A percentile compares a stretch with the other conserved stretches of the same genome.
These are phyloP conservation scores for Microthlaspi erraticum DNA, from an alignment of 345 rosid genomes.

Conservation along the genomic window DNA sequence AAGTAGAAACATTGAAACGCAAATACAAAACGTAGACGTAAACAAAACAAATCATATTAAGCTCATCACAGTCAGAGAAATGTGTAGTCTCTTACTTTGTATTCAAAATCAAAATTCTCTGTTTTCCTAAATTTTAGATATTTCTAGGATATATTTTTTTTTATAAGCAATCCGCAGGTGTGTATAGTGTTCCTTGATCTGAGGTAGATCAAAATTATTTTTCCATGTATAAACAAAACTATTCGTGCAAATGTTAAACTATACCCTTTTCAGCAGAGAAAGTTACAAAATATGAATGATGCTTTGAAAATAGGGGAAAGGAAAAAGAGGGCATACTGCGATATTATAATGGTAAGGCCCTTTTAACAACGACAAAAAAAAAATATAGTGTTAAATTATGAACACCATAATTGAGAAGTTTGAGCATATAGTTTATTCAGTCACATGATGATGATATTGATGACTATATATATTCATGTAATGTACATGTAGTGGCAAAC, in stretches of 20 bases:
- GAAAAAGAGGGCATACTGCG: not conserved
- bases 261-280: not conserved
- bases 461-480: not conserved
- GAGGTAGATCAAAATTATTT: too few relatives aligned
- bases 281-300: not conserved
- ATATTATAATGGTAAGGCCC: not conserved
- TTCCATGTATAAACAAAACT: too few relatives aligned
- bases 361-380: too few relatives aligned
- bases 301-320: not conserved
- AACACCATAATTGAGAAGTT: slow-evolving; percentile 1
- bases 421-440: slow-evolving; percentile 7
- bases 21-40: too few relatives aligned
- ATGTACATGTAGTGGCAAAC: slow-evolving; percentile 29
- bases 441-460: slow-evolving; percentile 21
- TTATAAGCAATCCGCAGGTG: not conserved
- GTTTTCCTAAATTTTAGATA: not conserved
- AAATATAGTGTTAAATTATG: too few relatives aligned
- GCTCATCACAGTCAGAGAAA: not conserved
- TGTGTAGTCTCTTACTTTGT: slow-evolving; percentile 3
- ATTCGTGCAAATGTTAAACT: not conserved
- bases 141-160: not conserved
- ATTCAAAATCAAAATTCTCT: too few relatives aligned
- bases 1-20: too few relatives aligned
- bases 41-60: too few relatives aligned
- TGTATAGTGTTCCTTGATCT: too few relatives aligned